Conservation (phyloP, 257 asterid genomes). For the Buddleja alternifolia region DNA sequence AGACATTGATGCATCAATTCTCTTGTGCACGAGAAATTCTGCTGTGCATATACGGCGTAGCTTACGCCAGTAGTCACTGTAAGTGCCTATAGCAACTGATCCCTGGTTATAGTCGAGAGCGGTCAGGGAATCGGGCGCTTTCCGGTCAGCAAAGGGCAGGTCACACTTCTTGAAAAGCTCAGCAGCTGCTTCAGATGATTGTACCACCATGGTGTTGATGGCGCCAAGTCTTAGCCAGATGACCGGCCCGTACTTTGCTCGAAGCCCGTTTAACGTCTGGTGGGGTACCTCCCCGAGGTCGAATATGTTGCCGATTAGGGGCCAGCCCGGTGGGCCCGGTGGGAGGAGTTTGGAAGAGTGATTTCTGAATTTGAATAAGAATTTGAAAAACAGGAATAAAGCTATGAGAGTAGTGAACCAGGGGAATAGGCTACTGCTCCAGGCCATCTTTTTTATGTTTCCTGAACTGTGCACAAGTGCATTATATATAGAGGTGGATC, state of each 20-base stretch:
- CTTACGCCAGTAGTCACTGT: too few relatives aligned
- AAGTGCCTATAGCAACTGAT: too few relatives aligned
- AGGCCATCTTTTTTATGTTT: not conserved
- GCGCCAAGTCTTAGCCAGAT: slow-evolving; percentile 40
- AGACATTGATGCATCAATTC: slow-evolving; percentile 24
- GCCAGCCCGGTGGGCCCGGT: slow-evolving; percentile 50
- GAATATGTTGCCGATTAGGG: slow-evolving; percentile 44
- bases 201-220: slow-evolving; percentile 35
- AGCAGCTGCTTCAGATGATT: slow-evolving; percentile 33
- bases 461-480: too few relatives aligned
- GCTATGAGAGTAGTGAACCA: not conserved
- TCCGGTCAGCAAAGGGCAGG: slow-evolving; percentile 28
- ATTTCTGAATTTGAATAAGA: not conserved
- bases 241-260: slow-evolving; percentile 39
- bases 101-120: not conserved
- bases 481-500: too few relatives aligned
- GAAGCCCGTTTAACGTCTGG: slow-evolving; percentile 24
- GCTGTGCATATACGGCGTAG: slow-evolving; percentile 27
- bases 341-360: slow-evolving; percentile 27
- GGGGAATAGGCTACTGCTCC: not conserved
- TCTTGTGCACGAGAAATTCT: slow-evolving; percentile 32
- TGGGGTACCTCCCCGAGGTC: slow-evolving; percentile 42
- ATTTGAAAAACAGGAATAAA: not conserved
- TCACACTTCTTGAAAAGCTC: slow-evolving; percentile 48
- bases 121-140: not conserved